phyloP scores from a whole-genome alignment of 1,284 basidiomycete genomes.

The Pterulicium gracile region DNA sequence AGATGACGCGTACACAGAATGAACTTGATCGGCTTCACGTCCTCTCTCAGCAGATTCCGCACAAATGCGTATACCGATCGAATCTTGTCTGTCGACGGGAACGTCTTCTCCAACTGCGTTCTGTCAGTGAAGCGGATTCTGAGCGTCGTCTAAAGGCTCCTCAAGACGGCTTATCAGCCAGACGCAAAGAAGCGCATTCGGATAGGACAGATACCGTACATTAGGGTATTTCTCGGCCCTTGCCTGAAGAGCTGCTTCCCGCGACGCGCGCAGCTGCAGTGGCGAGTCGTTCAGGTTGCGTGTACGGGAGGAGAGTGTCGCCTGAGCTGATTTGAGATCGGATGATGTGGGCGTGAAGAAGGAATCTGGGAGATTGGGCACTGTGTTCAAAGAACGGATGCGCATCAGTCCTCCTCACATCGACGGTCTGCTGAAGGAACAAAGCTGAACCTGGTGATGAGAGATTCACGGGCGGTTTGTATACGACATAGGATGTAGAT shows the following conservation, averaged over 20 bases:
- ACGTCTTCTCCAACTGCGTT: constrained; percentile 71
- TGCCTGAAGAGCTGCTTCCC: constrained; percentile 55
- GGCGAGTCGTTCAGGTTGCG: constrained; percentile 70
- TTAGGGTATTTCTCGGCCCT: constrained; percentile 62
- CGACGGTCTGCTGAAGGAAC: neutral
- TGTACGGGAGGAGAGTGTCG: constrained; percentile 47
- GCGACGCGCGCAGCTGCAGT: constrained; percentile 54
- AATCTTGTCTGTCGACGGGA: constrained; percentile 70
- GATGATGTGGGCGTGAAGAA: constrained; percentile 67
- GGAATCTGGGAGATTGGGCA: constrained; percentile 42
- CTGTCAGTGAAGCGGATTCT: constrained; percentile 75
- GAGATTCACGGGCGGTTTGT: neutral
- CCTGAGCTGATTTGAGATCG: constrained; percentile 66
- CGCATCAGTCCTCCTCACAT: neutral
- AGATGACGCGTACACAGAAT: constrained; percentile 54
- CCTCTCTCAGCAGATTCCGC: constrained; percentile 57
- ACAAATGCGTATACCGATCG: constrained; percentile 77
- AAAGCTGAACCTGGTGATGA: neutral
- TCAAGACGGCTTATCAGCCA: constrained; percentile 5
- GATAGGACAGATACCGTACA: constrained; percentile 29
- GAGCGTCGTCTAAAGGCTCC: constrained; percentile 56
- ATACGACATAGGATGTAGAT: neutral
- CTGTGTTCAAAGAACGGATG: neutral
- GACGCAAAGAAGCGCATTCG: neutral
- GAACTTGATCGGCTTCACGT: constrained; percentile 67